Conservation (phyloP, 1,284 basidiomycete genomes). For the Melanopsichium pennsylvanicum region DNA sequence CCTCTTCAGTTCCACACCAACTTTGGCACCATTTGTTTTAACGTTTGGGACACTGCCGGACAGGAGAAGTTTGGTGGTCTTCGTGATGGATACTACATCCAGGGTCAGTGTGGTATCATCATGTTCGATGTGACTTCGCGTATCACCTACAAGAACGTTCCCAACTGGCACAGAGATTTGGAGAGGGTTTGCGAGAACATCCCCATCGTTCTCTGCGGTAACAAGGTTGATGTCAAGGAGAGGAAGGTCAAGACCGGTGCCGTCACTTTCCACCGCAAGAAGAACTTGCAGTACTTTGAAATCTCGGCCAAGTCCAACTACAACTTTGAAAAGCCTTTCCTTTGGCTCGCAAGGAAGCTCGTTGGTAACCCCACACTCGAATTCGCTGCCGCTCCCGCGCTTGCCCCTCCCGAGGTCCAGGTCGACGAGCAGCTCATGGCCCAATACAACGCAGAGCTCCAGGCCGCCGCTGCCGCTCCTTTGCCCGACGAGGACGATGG, state of each 20-base stretch:
- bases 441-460: constrained; percentile 83
- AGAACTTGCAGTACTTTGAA: constrained; percentile 99
- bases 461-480: constrained; percentile 69
- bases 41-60: constrained; percentile 99
- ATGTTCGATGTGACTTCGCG: constrained; percentile 99
- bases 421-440: constrained; percentile 83
- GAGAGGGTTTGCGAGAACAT: constrained; percentile 99
- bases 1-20: constrained; percentile 95
- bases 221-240: constrained; percentile 99
- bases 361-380: constrained; percentile 91
- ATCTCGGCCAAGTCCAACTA: constrained; percentile 99
- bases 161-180: constrained; percentile 99
- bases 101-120: constrained; percentile 98
- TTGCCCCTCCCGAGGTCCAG: constrained; percentile 90
- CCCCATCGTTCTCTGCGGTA: constrained; percentile 98
- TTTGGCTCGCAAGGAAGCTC: constrained; percentile 98
- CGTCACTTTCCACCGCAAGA: constrained; percentile 99
- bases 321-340: constrained; percentile 99
- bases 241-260: constrained; percentile 99
- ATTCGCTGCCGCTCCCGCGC: constrained; percentile 94
- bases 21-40: constrained; percentile 98
- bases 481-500: constrained; percentile 71
- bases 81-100: constrained; percentile 65
- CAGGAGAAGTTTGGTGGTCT: constrained; percentile 88
- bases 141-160: constrained; percentile 99